These are phyloP conservation scores for Cenchrus purpureus DNA, from an alignment of 176 grass and related monocot genomes.

Conservation along the genomic window DNA sequence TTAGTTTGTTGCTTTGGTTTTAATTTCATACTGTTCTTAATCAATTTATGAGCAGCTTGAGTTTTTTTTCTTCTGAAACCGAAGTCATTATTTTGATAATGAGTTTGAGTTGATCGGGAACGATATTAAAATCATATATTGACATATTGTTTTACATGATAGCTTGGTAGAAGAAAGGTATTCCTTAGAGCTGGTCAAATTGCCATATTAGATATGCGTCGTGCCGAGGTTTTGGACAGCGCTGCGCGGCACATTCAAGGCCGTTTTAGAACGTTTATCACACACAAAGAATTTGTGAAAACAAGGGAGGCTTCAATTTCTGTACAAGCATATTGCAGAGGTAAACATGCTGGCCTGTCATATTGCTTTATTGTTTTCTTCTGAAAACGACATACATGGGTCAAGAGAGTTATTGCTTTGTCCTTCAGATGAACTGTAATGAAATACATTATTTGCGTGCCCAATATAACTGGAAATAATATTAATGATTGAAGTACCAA, in stretches of 20 bases:
- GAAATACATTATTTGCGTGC: conserved; percentile 7
- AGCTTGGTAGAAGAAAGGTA: conserved; percentile 90
- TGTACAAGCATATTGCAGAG: conserved; percentile 91
- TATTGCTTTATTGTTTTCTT: conserved; percentile 31
- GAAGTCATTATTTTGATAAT: conserved; percentile 25
- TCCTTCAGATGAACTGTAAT: neutral
- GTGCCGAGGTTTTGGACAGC: conserved; percentile 93
- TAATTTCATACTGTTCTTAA: neutral
- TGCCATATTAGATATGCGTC: conserved; percentile 77
- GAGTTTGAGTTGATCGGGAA: neutral
- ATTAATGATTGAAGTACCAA: neutral
- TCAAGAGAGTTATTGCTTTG: conserved; percentile 11
- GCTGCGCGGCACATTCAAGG: conserved; percentile 83
- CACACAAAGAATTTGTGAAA: conserved; percentile 70
- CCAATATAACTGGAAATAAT: neutral
- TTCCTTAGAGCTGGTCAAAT: conserved; percentile 98
- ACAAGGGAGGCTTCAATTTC: conserved; percentile 68
- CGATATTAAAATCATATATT: conserved; percentile 10
- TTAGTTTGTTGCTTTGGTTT: neutral
- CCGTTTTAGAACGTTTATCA: conserved; percentile 71
- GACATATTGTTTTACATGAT: conserved; percentile 40
- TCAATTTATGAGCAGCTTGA: neutral
- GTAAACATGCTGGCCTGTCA: conserved; percentile 43
- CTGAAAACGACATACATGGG: neutral
- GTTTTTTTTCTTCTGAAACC: neutral